Evolutionary conservation across 164 flowering plant genomes (phyloP), one percentile per base, ranked within the genome.

Genomic region (Piper longum): DNA sequence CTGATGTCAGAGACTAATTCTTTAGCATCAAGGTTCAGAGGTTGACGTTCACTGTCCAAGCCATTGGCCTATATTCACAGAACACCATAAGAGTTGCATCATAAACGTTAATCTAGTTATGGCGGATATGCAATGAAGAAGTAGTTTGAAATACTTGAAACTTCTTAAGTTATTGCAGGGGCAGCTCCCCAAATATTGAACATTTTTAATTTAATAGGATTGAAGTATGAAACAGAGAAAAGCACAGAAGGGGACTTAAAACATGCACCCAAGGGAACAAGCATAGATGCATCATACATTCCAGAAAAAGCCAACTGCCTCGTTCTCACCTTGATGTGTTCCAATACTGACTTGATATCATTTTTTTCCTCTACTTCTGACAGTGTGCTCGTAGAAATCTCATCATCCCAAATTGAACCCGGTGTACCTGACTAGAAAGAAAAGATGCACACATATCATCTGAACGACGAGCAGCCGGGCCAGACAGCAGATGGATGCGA

Each of bases 321-420:
- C 12, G 13, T 16, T 59, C 36, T 13, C 64, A 66, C 92, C 83
- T 81, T 77, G 71, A 77, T 81, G 62, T 77, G 85, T 61, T 85
- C 84, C 54, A 48, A 75, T 67, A 82, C 84, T 62, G 85, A 78
- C 67, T 71, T 76, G 51, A 81, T 74, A 48, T 48, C 52, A 14
- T 48, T 48, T 13, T 83, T 83, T 75, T 84, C 92, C 73, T 90
- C 91, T 45, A 78, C 88, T 74, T 79, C 89, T n/a, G 83, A 81
- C 3, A 75, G 63, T 41, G 85, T 80, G 69, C 74, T 66, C 4
- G 74, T 67, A 41, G 83, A 79, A 41, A 72, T 64, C 64, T 69
- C 82, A 76, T 82, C 86, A 61, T 81, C 88, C 82, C 73, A 73
- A 54, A 69, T 67, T n/a, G 67, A 26, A 62, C 65, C 59, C 42